Percentiles rank a stretch among this genome's conserved stretches.
Evolutionary conservation across 257 asterid species (phyloP).

Genomic region (Solanum lignicaule): DNA sequence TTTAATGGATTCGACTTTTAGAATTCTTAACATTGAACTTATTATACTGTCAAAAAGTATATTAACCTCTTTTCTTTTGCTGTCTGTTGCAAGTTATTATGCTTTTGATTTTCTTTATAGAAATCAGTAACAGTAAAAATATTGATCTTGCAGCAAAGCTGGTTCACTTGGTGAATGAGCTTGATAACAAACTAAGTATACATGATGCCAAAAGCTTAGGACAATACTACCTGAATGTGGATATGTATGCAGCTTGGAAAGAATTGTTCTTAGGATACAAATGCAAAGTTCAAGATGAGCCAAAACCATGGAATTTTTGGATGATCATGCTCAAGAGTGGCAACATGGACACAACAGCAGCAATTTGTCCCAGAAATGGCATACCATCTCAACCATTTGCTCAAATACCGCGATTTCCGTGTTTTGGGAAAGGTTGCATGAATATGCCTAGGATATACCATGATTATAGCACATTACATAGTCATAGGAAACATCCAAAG

Average conservation of each 20-base stretch:
- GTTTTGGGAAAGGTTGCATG: constrained; percentile 82
- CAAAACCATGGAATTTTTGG: constrained; percentile 83
- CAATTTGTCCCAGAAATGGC: constrained; percentile 62
- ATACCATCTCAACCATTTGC: constrained; percentile 30
- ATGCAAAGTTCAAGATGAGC: constrained; percentile 57
- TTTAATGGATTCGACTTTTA: not conserved
- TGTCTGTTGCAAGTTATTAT: not conserved
- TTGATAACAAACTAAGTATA: constrained; percentile 52
- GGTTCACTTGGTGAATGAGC: constrained; percentile 45
- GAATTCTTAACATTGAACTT: not conserved
- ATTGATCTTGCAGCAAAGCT: constrained; percentile 42
- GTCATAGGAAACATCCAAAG: not conserved
- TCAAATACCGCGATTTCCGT: constrained; percentile 45
- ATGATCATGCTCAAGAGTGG: constrained; percentile 87
- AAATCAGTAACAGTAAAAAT: not conserved
- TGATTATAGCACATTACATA: constrained; percentile 39
- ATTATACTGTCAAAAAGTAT: not conserved
- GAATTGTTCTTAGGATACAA: constrained; percentile 59
- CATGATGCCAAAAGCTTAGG: constrained; percentile 31
- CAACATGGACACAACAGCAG: constrained; percentile 71
- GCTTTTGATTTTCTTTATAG: not conserved
- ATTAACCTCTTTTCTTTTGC: not conserved
- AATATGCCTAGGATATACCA: constrained; percentile 70
- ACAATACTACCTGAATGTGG: constrained; percentile 29
- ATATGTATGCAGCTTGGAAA: constrained; percentile 54